A percentile compares a stretch with the other conserved stretches of the same genome.
Conservation (phyloP, 169 alveolate species). For the Amoebophrya sp. region DNA sequence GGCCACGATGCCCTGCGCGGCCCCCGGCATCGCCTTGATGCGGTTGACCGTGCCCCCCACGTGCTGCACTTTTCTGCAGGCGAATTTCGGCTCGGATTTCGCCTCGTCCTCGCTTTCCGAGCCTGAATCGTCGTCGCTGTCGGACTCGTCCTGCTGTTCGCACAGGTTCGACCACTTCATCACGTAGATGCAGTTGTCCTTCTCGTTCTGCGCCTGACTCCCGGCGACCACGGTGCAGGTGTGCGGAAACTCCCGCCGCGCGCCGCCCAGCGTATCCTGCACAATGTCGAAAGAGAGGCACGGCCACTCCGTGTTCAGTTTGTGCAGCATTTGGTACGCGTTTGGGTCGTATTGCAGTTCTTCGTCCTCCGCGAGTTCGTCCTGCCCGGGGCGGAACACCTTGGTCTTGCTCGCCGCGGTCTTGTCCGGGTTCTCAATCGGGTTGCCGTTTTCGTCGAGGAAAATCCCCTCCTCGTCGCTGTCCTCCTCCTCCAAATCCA, state of each 20-base stretch:
- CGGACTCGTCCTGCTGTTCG: slow-evolving; percentile 26
- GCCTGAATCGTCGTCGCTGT: slow-evolving; percentile 35
- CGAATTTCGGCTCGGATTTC: slow-evolving; percentile 33
- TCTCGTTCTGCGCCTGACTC: slow-evolving; percentile 30
- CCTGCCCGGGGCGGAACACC: not conserved
- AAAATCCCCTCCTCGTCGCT: too few relatives aligned
- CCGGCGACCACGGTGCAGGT: slow-evolving; percentile 39
- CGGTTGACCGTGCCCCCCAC: slow-evolving; percentile 42
- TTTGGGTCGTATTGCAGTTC: slow-evolving; percentile 37
- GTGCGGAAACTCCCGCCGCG: slow-evolving; percentile 34
- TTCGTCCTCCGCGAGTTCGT: not conserved
- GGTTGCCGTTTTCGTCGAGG: too few relatives aligned
- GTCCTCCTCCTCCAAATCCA: not conserved
- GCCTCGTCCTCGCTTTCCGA: slow-evolving; percentile 39
- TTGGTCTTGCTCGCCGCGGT: too few relatives aligned
- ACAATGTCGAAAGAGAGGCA: slow-evolving; percentile 46
- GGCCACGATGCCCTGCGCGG: slow-evolving; percentile 32
- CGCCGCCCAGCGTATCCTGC: slow-evolving; percentile 33
- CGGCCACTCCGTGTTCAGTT: slow-evolving; percentile 42
- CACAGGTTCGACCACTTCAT: slow-evolving; percentile 38
- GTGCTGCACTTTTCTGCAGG: slow-evolving; percentile 24
- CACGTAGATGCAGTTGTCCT: slow-evolving; percentile 26
- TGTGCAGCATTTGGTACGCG: slow-evolving; percentile 46
- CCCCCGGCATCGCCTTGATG: slow-evolving; percentile 36
- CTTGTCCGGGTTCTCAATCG: too few relatives aligned